These are phyloP conservation scores for Pseudophaeomoniella oleicola DNA, from an alignment of 2,329 filamentous ascomycete genomes.

Conservation along the genomic window DNA sequence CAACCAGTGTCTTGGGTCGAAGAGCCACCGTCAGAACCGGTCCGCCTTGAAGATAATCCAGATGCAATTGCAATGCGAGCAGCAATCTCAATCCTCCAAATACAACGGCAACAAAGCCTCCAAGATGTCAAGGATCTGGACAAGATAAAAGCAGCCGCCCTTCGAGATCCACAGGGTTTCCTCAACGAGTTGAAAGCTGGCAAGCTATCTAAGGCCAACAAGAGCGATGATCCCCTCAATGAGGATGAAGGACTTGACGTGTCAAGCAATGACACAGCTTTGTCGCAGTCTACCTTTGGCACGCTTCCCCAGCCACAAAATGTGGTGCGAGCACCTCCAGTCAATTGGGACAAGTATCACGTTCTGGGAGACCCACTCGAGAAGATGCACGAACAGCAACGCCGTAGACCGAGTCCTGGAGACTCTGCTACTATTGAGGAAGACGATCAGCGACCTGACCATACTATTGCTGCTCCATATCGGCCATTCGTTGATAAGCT, in stretches of 20 bases:
- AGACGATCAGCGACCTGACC: conserved; percentile 29
- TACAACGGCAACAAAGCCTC: conserved; percentile 66
- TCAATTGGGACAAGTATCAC: conserved; percentile 92
- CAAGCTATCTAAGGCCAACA: conserved; percentile 28
- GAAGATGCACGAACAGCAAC: conserved; percentile 69
- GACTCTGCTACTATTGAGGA: conserved; percentile 25
- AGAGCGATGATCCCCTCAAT: conserved; percentile 19
- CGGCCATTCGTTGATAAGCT: conserved; percentile 42
- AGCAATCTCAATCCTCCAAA: conserved; percentile 72
- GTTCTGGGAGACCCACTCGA: conserved; percentile 76
- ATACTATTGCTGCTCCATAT: conserved; percentile 43
- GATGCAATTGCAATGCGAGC: conserved; percentile 79
- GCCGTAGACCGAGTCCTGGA: conserved; percentile 40
- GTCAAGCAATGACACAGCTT: conserved; percentile 10
- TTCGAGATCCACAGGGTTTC: conserved; percentile 59
- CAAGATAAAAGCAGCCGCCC: conserved; percentile 54
- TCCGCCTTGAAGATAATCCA: conserved; percentile 46
- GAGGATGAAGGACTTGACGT: conserved; percentile 14
- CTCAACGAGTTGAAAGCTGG: conserved; percentile 51
- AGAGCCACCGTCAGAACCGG: conserved; percentile 22
- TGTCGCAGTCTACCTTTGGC: conserved; percentile 33
- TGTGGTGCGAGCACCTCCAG: conserved; percentile 69
- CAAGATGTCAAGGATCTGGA: conserved; percentile 60
- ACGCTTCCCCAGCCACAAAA: conserved; percentile 64
- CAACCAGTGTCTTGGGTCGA: conserved; percentile 9